Base-by-base conservation (phyloP, 805 yeast genomes). In the Lachancea sp. region DNA sequence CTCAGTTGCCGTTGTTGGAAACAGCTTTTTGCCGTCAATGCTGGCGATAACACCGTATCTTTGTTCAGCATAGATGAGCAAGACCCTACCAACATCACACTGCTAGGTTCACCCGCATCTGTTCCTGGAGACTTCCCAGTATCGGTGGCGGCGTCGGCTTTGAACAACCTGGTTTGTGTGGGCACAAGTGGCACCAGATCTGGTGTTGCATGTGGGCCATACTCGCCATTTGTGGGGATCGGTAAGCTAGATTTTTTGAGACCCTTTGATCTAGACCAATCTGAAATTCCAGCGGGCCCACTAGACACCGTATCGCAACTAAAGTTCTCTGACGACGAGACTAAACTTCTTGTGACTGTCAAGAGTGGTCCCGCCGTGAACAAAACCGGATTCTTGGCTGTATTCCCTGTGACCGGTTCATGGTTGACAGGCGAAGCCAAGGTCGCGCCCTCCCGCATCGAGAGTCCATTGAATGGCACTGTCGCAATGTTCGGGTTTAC, bases 241-340 rank as follows among this genome's bases (percentile, higher is more conserved):
- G 48, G 48, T 1, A 30, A 45, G 29, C 27, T 45, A 42, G 48
- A 41, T 46, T 45, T 41, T 36, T 42, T 45, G 38, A 45, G 45
- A 31, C 2, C 29, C 1, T 45, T 45, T 17, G 41, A 45, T 22
- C 42, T 45, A 0, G 26, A 32, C 26, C 48, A 45, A 30, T 35
- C 46, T 8, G 29, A 13, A 15, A 16, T 31, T 3, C 45, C 48
- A 15, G 38, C 18, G 7, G 48, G 48, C 18, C 42, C 48, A 2
- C 45, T 41, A 27, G 32, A 45, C 33, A 41, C 48, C 7, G 48
- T 42, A 10, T 36, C 42, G 9, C 48, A 45, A 31, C 42, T 45
- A 12, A 3, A n/a, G 5, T 45, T 45, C 19, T 45, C 48, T 2
- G 37, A 39, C 10, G 48, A 45, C 29, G 45, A 45, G 25, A 22